These are phyloP conservation scores for Candida arabinofermentans DNA, from an alignment of 805 yeast species.

Conservation along the genomic window DNA sequence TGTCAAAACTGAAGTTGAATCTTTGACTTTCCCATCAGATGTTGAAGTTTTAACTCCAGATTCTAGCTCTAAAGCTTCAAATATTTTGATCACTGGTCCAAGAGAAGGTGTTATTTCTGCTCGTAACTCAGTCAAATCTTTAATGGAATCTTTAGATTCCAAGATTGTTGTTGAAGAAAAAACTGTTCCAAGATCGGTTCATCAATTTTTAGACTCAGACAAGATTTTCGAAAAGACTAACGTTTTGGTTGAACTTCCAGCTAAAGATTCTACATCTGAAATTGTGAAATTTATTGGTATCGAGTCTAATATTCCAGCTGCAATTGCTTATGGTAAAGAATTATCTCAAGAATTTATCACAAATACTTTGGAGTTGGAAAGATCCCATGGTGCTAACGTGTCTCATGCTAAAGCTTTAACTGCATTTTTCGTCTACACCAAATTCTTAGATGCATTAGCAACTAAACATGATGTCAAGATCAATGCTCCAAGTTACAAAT, in stretches of 20 bases:
- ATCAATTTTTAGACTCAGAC: slow-evolving; percentile 60
- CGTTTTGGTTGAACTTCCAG: slow-evolving; percentile 57
- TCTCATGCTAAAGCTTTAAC: slow-evolving; percentile 75
- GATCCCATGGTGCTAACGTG: slow-evolving; percentile 80
- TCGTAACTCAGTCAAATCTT: slow-evolving; percentile 45
- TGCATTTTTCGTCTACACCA: slow-evolving; percentile 54
- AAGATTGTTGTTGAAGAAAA: slow-evolving; percentile 51
- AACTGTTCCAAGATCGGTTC: slow-evolving; percentile 63
- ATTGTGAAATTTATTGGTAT: slow-evolving; percentile 64
- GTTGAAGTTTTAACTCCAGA: slow-evolving; percentile 28
- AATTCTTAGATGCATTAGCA: slow-evolving; percentile 44
- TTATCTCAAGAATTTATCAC: slow-evolving; percentile 56
- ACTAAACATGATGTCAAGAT: slow-evolving; percentile 39
- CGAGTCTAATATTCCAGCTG: slow-evolving; percentile 48
- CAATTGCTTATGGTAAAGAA: slow-evolving; percentile 57
- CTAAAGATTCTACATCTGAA: slow-evolving; percentile 35
- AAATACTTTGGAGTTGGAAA: slow-evolving; percentile 75
- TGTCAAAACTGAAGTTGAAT: slow-evolving; percentile 31
- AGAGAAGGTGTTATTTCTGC: slow-evolving; percentile 59
- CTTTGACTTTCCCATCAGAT: slow-evolving; percentile 19
- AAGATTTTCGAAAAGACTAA: slow-evolving; percentile 48
- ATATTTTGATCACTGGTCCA: slow-evolving; percentile 61
- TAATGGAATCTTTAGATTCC: slow-evolving; percentile 40
- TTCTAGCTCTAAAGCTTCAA: slow-evolving; percentile 35
- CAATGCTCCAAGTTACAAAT: slow-evolving; percentile 41